These are phyloP conservation scores for Delphinella strobiligena DNA, from an alignment of 2,329 filamentous ascomycete genomes.

Conservation along the genomic window DNA sequence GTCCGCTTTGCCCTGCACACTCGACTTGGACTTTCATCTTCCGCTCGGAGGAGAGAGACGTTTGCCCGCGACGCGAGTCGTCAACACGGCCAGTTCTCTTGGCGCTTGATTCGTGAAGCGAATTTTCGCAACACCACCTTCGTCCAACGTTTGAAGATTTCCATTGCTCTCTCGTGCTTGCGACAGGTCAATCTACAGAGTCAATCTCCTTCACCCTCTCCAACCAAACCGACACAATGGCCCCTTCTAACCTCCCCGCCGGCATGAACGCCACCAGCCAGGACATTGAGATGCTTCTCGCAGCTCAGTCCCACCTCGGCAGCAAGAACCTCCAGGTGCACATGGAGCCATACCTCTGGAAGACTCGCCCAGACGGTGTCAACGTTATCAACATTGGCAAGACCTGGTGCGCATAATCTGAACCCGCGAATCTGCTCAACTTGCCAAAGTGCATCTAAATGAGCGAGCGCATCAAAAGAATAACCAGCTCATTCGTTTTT, in stretches of 20 bases:
- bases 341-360: slow-evolving; percentile 99
- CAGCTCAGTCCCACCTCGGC: slow-evolving; percentile 79
- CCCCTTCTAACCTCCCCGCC: slow-evolving; percentile 84
- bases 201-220: neutral
- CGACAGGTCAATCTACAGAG: neutral
- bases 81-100: too few species aligned
- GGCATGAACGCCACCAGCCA: slow-evolving; percentile 94
- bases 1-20: too few species aligned
- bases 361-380: slow-evolving; percentile 95
- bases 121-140: too few species aligned
- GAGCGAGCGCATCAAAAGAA: too few species aligned
- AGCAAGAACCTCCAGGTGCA: slow-evolving; percentile 99
- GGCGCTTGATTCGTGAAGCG: too few species aligned
- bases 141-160: too few species aligned
- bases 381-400: slow-evolving; percentile 99
- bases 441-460: too few species aligned
- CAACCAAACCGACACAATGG: slow-evolving; percentile 62
- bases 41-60: neutral
- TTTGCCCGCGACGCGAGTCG: neutral
- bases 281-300: slow-evolving; percentile 99
- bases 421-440: neutral
- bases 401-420: slow-evolving; percentile 68
- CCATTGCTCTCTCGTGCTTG: too few species aligned
- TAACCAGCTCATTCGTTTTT: slow-evolving; percentile 1
- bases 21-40: too few species aligned